Base-by-base conservation (phyloP, 1,139 yeast species). In the Torulaspora pretoriensis region DNA sequence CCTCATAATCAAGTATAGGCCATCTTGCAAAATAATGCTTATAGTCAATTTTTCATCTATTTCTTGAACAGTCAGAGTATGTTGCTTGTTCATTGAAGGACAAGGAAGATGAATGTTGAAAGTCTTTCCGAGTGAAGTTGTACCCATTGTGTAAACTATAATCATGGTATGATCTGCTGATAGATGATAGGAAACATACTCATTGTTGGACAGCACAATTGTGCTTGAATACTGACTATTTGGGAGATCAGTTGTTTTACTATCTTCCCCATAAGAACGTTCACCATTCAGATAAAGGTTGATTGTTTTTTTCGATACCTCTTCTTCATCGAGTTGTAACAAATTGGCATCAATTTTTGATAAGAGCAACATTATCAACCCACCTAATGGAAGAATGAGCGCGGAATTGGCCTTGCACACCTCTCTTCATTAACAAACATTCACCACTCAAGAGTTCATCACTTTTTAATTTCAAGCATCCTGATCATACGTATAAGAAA, bases 1-100 rank as follows among this genome's bases (percentile, higher is more conserved):
- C 19, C 52, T 46, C 45, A 70, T 38, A 9, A 72, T 65, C 23
- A 74, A 53, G 13, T 71, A 53, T 2, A 68, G 47, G 24, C 75
- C 73, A 8, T 62, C 56, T 7, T 52, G 40, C 17, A 62, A 42
- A 14, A 62, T 61, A 17, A 58, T 33, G 42, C 57, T 59, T 23
- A 61, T 46, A 5, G 45, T 28, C 32, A 59, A 28, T 3, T 53
- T 26, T 45, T 50, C 26, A 40, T 47, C 33, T 47, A 41, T 38
- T 28, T 54, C 52, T 14, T 38, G 42, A 8, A 54, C 39, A 3
- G 52, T 42, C 7, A 54, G 34, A 2, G 65, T 60, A 37, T 55
- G 52, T n/a, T 60, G 58, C 33, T 48, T 43, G 31, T 60, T 51
- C 51, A 61, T 51, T 4, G 58, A 47, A 10, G 48, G 43, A n/a